Percentiles rank a stretch among this genome's conserved stretches.
Evolutionary conservation across 73 alveolate genomes (phyloP).

Genomic region (Blepharisma stoltei): DNA sequence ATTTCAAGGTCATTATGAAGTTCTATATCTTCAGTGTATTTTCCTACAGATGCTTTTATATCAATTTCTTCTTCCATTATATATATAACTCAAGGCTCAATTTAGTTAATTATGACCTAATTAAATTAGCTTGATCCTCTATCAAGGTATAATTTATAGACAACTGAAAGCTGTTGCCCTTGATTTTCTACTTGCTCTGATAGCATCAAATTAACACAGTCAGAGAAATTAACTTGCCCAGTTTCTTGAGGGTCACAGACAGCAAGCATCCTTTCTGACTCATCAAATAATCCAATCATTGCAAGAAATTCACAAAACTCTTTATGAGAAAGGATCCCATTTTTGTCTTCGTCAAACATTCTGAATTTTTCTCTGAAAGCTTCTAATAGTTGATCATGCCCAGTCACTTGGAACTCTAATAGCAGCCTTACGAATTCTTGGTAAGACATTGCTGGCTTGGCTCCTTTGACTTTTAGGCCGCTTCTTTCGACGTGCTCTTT

Average conservation of each 20-base stretch:
- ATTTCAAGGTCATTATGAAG: too few relatives aligned
- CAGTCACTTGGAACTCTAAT: constrained; percentile 91
- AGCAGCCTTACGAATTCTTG: constrained; percentile 60
- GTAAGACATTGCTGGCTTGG: neutral
- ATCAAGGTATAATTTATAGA: constrained; percentile 1
- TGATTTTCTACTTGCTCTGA: constrained; percentile 13
- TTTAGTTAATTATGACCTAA: too few relatives aligned
- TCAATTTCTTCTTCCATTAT: too few relatives aligned
- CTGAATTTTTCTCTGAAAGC: constrained; percentile 77
- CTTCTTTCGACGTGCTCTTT: constrained; percentile 24
- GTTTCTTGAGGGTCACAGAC: constrained; percentile 81
- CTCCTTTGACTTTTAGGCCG: neutral
- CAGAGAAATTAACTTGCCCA: constrained; percentile 74
- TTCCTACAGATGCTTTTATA: too few relatives aligned
- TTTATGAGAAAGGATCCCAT: constrained; percentile 70
- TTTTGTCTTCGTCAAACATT: constrained; percentile 77
- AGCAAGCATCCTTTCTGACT: constrained; percentile 47
- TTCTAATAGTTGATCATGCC: constrained; percentile 88
- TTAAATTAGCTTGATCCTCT: neutral
- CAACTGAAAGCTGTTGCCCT: constrained; percentile 7
- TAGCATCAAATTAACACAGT: constrained; percentile 35
- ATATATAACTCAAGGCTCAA: too few relatives aligned
- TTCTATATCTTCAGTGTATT: too few relatives aligned
- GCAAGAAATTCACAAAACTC: constrained; percentile 82
- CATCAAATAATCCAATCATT: constrained; percentile 59